Evolutionary conservation across 2,329 filamentous ascomycete genomes (phyloP), one percentile per base, ranked within the genome.

Genomic region (Neonectria ditissima): DNA sequence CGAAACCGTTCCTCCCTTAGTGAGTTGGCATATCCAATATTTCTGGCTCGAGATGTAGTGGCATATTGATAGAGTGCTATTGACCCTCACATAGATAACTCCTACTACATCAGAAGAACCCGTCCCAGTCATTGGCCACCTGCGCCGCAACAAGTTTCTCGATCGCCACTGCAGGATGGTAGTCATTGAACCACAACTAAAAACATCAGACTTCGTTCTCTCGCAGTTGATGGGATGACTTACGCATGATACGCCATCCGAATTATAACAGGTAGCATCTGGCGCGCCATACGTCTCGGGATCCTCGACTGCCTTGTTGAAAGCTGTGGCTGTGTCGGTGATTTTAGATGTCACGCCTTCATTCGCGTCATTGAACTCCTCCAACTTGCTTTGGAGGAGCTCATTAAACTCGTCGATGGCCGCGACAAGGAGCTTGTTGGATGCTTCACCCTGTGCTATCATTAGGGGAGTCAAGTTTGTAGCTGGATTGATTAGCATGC

Each of bases 151-250:
- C 80, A 6, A 82, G 72, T 55, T 70, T 69, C 57, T 82, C 78
- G 9, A 82, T 82, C 9, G 75, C 75, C 6, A 80, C 66, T 0
- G 74, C 80, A 0, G 80, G 80, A 34, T 82, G 80, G 37, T 82
- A 82, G 32, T 80, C 70, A 54, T 83, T 80, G 59, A 78, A 81
- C 81, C 82, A 84, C 34, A 84, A 56, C 74, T 76, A 39, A 18
- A 10, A 0, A 13, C 0, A 5, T 73, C 13, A 73, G 62, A 9
- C n/a, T 28, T n/a, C 0, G 0, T 2, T 1, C n/a, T 8, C 0
- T 7, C 0, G 6, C 0, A 22, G 1, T 0, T 0, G 11, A 8
- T 2, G 7, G 16, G 7, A 9, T 10, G 3, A 2, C 14, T 52
- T 65, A 76, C 74, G 60, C 82, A 84, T 11, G 76, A 81, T 14